Percentiles rank a stretch among this genome's conserved stretches.
Evolutionary conservation across 192 early-diverging fungal species (phyloP).

Genomic region (Podila epicladia): DNA sequence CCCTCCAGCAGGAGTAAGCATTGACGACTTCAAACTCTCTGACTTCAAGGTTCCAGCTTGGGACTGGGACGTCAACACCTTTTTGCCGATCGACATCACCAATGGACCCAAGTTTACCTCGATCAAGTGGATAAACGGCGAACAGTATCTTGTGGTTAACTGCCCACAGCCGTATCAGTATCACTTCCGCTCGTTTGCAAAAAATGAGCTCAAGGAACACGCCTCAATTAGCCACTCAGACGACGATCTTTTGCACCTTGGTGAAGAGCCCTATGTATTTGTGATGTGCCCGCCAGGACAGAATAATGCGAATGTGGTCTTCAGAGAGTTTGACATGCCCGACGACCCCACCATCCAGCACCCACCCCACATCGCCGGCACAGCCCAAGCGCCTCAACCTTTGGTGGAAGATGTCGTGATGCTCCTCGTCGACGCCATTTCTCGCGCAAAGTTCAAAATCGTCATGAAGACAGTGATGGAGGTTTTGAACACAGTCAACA

Average conservation of each 20-base stretch:
- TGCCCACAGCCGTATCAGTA: slow-evolving; percentile 27
- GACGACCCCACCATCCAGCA: slow-evolving; percentile 1
- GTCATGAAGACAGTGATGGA: slow-evolving; percentile 35
- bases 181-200: slow-evolving; percentile 34
- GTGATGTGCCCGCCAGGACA: slow-evolving; percentile 40
- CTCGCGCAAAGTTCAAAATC: slow-evolving; percentile 34
- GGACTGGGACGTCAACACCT: slow-evolving; percentile 38
- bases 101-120: slow-evolving; percentile 29
- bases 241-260: slow-evolving; percentile 21
- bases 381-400: slow-evolving; percentile 23
- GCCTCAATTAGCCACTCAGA: slow-evolving; percentile 10
- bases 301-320: slow-evolving; percentile 41
- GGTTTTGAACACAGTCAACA: slow-evolving; percentile 9
- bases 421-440: slow-evolving; percentile 47
- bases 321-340: slow-evolving; percentile 30
- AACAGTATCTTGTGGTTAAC: slow-evolving; percentile 30
- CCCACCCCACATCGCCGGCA: slow-evolving; percentile 22
- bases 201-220: slow-evolving; percentile 20
- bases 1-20: slow-evolving; percentile 25
- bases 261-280: slow-evolving; percentile 33
- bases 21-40: slow-evolving; percentile 26
- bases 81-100: slow-evolving; percentile 28
- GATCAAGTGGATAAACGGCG: slow-evolving; percentile 35
- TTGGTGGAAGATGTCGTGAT: slow-evolving; percentile 50
- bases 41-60: slow-evolving; percentile 36